Evolutionary conservation across 495 filamentous ascomycete species (phyloP).

Genomic region (Delitschia confertaspora): DNA sequence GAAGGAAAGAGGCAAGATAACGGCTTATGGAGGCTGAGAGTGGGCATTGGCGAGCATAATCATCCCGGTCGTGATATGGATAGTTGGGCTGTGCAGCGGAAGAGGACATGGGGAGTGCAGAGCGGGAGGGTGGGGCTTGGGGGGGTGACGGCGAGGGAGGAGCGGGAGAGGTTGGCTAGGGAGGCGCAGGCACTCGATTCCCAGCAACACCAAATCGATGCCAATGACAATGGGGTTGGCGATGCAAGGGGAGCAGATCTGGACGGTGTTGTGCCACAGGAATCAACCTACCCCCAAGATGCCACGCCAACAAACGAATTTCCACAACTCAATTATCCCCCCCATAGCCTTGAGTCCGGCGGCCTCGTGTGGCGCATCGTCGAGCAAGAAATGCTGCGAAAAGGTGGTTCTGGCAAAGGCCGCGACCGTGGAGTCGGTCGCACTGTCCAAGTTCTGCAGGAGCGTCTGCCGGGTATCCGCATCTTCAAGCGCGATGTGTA

Average conservation of each 20-base stretch:
- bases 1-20: conserved; percentile 25
- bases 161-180: conserved; percentile 8
- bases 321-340: too few species aligned
- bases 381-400: conserved; percentile 26
- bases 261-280: not conserved
- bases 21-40: conserved; percentile 21
- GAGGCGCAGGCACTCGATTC: too few species aligned
- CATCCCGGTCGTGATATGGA: conserved; percentile 17
- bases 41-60: conserved; percentile 21
- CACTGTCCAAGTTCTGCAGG: conserved; percentile 20
- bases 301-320: too few species aligned
- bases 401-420: conserved; percentile 17
- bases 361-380: conserved; percentile 24
- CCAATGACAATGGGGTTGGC: not conserved
- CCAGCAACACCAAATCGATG: too few species aligned
- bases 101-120: conserved; percentile 24
- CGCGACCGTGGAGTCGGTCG: conserved; percentile 21
- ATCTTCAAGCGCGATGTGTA: conserved; percentile 29
- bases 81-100: conserved; percentile 25
- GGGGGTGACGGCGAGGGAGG: conserved; percentile 24
- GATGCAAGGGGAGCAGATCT: not conserved
- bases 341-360: conserved; percentile 16
- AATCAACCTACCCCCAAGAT: too few species aligned
- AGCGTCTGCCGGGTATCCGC: conserved; percentile 22
- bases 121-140: conserved; percentile 21